phyloP scores from a whole-genome alignment of 2,329 filamentous ascomycete genomes.

The Colletotrichum tropicicola region DNA sequence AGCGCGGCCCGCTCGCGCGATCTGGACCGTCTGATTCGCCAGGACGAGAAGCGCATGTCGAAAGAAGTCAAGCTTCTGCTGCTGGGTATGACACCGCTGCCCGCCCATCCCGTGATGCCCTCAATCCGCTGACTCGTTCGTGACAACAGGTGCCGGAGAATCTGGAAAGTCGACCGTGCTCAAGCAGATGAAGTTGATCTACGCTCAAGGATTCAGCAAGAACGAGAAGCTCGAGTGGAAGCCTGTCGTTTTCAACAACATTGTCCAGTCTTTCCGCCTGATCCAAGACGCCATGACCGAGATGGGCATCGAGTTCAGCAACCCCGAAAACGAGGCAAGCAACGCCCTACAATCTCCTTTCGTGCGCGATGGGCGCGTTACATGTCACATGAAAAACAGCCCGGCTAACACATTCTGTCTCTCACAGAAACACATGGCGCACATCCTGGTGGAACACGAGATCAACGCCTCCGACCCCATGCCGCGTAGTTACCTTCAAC shows the following conservation, averaged over 20 bases:
- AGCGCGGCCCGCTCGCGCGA: constrained; percentile 70
- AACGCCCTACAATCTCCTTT: constrained; percentile 25
- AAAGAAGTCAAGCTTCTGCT: constrained; percentile 94
- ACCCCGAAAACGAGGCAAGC: constrained; percentile 80
- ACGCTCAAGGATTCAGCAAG: constrained; percentile 89
- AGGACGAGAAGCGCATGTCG: constrained; percentile 86
- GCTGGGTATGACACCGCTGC: constrained; percentile 68
- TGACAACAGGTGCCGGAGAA: constrained; percentile 84
- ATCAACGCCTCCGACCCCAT: constrained; percentile 84
- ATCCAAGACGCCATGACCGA: constrained; percentile 92
- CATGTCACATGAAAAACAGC: neutral
- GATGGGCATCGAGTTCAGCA: constrained; percentile 80
- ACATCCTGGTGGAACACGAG: constrained; percentile 83
- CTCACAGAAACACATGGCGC: constrained; percentile 77
- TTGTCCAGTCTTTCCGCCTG: constrained; percentile 90
- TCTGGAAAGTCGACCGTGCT: constrained; percentile 93
- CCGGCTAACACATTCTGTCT: constrained; percentile 35
- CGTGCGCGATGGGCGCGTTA: neutral
- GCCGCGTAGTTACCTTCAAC: constrained; percentile 78
- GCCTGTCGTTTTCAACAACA: constrained; percentile 94
- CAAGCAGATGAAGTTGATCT: constrained; percentile 99
- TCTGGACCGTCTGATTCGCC: constrained; percentile 85
- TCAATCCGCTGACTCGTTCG: constrained; percentile 3
- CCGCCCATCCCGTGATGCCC: neutral
- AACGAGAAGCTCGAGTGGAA: constrained; percentile 93